phyloP scores from a whole-genome alignment of 78 protist species.

The Emiliania huxleyi region DNA sequence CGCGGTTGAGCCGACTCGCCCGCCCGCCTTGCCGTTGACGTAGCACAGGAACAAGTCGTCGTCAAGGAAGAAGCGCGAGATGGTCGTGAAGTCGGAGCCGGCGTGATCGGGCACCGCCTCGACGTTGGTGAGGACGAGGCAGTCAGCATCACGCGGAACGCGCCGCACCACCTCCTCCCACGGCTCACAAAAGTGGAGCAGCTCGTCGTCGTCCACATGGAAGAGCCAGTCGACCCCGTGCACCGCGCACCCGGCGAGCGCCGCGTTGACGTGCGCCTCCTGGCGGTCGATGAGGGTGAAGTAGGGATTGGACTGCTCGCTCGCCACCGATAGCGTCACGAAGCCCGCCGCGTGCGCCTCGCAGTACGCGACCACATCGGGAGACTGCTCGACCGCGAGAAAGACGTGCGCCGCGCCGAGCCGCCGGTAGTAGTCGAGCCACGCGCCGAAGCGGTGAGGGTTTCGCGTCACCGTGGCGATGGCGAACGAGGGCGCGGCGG shows the following conservation, averaged over 20 bases:
- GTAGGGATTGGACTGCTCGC: not conserved
- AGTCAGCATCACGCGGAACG: not conserved
- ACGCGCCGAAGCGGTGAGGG: not conserved
- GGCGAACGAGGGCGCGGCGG: not conserved
- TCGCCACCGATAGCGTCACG: not conserved
- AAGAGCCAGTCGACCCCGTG: not conserved
- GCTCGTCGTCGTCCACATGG: conserved; percentile 24
- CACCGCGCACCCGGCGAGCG: not conserved
- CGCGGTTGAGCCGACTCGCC: not conserved
- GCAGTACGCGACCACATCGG: not conserved
- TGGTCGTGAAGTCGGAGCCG: not conserved
- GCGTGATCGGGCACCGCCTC: not conserved
- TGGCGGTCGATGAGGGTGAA: not conserved
- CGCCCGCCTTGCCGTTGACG: not conserved
- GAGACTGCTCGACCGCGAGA: not conserved
- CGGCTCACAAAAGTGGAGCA: not conserved
- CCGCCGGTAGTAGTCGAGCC: not conserved
- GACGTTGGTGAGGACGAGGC: not conserved
- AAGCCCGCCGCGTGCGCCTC: not conserved
- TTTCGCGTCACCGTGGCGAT: not conserved
- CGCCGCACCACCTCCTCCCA: not conserved
- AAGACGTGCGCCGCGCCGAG: not conserved
- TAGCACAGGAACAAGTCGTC: not conserved
- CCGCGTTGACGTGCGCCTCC: not conserved
- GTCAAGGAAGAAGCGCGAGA: not conserved